Conservation (phyloP, 768 basidiomycete genomes). For the Lactifluus echinatus region DNA sequence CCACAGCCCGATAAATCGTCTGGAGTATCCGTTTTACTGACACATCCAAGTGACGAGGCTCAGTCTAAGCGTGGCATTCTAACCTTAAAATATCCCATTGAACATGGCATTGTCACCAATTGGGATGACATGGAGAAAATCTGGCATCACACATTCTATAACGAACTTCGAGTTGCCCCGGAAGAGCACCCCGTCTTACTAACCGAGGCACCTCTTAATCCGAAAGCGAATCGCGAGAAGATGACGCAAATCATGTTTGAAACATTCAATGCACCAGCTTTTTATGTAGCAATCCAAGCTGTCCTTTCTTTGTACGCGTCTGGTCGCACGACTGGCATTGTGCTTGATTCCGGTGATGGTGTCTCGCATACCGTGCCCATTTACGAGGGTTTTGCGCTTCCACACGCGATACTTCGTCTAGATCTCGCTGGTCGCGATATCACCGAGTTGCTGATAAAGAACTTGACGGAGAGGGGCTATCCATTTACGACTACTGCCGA, state of each 20-base stretch:
- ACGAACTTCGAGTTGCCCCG: slow-evolving; percentile 68
- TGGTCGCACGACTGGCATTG: slow-evolving; percentile 91
- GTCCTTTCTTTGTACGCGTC: slow-evolving; percentile 81
- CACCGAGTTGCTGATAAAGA: slow-evolving; percentile 77
- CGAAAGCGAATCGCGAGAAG: slow-evolving; percentile 66
- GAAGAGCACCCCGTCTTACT: slow-evolving; percentile 69
- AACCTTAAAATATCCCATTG: slow-evolving; percentile 87
- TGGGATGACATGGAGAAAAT: slow-evolving; percentile 99
- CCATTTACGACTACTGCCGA: slow-evolving; percentile 91
- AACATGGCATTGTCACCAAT: slow-evolving; percentile 94
- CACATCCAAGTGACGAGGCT: slow-evolving; percentile 77
- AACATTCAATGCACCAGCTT: slow-evolving; percentile 67
- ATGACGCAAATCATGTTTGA: slow-evolving; percentile 79
- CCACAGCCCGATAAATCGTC: too few relatives aligned
- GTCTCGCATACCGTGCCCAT: slow-evolving; percentile 95
- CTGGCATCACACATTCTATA: slow-evolving; percentile 96
- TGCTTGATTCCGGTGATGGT: slow-evolving; percentile 94
- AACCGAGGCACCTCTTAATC: slow-evolving; percentile 67
- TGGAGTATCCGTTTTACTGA: slow-evolving; percentile 5
- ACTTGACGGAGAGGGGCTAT: slow-evolving; percentile 86
- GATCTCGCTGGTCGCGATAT: slow-evolving; percentile 91
- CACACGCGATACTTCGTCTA: slow-evolving; percentile 87
- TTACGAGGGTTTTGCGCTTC: slow-evolving; percentile 89
- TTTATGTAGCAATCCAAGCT: slow-evolving; percentile 69
- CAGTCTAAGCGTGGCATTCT: slow-evolving; percentile 94